Evolutionary conservation across 345 rosid species (phyloP).

Genomic region (Pistacia vera): DNA sequence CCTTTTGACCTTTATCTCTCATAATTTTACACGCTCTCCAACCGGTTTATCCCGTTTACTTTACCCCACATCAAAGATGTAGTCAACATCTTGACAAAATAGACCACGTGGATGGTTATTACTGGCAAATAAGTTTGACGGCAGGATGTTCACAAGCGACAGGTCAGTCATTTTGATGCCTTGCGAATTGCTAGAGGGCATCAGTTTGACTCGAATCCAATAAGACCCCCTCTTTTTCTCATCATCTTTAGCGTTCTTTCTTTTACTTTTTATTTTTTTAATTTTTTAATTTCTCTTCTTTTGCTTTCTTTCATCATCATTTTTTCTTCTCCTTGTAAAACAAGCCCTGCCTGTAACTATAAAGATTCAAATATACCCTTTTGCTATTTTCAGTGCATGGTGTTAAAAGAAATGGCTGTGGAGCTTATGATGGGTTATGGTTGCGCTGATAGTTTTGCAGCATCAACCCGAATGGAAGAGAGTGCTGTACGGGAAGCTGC

Average conservation of each 20-base stretch:
- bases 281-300: background rate
- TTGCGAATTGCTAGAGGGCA: conserved; percentile 19
- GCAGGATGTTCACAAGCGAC: conserved; percentile 23
- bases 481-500: conserved; percentile 70
- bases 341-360: background rate
- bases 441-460: conserved; percentile 36
- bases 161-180: conserved; percentile 30
- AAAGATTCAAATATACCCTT: conserved; percentile 2
- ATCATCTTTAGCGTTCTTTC: conserved; percentile 17
- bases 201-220: conserved; percentile 42
- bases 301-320: background rate
- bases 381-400: conserved; percentile 13
- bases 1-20: conserved; percentile 44
- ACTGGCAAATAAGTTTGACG: conserved; percentile 36
- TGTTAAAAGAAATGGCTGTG: conserved; percentile 54
- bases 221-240: conserved; percentile 11
- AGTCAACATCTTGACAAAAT: conserved; percentile 41
- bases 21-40: conserved; percentile 31
- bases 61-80: conserved; percentile 30
- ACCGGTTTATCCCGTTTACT: conserved; percentile 19
- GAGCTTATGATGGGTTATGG: conserved; percentile 58
- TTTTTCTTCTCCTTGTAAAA: conserved; percentile 6
- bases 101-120: conserved; percentile 25
- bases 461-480: conserved; percentile 46
- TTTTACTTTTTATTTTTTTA: background rate